Base-by-base conservation (phyloP, 306 rosid species). In the Fragaria nilgerrensis region DNA sequence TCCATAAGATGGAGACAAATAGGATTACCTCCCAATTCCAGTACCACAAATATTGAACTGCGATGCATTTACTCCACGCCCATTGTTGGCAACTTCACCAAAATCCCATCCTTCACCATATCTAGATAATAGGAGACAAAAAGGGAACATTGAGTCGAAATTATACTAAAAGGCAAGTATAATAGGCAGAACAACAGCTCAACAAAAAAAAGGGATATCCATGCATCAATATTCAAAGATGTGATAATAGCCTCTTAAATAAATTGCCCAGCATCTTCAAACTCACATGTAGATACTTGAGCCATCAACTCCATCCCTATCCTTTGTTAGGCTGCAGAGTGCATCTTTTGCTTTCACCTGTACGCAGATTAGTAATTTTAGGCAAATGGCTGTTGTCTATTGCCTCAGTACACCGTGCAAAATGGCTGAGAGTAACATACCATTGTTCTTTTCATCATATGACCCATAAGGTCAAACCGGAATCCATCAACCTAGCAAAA, bases 41-140 rank as follows among this genome's bases (percentile, higher is more conserved):
- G 98, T 88, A 84, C 93, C 92, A 81, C 39, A 45, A 75, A 95
- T 90, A 85, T 95, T 95, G 83, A 85, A 79, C 75, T 95, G 98
- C 48, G 98, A 95, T 52, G 98, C 96, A 83, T 95, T 95, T 74
- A 95, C 80, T 59, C 98, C 97, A 29, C 97, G 97, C 27, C 88
- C 94, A 80, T 95, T 95, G 59, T 82, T 92, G 64, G 97, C 95
- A 82, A 95, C 97, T 86, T 95, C 98, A 52, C 96, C 98, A 79
- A 92, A 95, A 86, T 95, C 96, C 98, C 98, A 95, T 88, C 98
- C 98, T 87, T 95, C 98, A 56, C 98, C 97, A 86, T 92, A 95
- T 86, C 98, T 95, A 75, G 75, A 19, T 32, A 74, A 61, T 66
- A 50, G 68, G 58, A 52, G 75, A 73, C 65, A 70, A 86, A 86